Evolutionary conservation across 1,139 yeast species (phyloP).

Genomic region (Wickerhamomyces sp.): DNA sequence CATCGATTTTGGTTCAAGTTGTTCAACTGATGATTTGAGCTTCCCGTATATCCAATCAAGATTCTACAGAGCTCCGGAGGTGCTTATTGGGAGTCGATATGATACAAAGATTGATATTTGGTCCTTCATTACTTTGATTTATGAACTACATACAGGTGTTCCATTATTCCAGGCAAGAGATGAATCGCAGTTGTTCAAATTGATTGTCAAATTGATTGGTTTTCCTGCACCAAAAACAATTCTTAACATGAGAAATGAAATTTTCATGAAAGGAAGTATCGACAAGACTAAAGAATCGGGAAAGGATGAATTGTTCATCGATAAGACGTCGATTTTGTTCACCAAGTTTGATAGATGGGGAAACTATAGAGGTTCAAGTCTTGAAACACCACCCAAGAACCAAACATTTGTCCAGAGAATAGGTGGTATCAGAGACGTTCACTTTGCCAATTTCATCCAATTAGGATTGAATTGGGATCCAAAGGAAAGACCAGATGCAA

Average conservation of each 20-base stretch:
- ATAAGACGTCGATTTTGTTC: constrained; percentile 20
- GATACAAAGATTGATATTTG: constrained; percentile 69
- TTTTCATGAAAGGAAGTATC: constrained; percentile 29
- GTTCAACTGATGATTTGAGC: constrained; percentile 40
- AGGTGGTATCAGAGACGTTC: constrained; percentile 9
- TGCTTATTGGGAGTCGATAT: constrained; percentile 73
- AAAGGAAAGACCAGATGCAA: constrained; percentile 22
- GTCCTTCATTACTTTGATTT: constrained; percentile 70
- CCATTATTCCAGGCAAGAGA: constrained; percentile 70
- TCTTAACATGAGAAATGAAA: constrained; percentile 29
- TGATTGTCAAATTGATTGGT: constrained; percentile 58
- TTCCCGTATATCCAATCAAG: constrained; percentile 62
- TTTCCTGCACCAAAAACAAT: constrained; percentile 44
- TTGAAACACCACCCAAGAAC: constrained; percentile 25
- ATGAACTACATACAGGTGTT: constrained; percentile 59
- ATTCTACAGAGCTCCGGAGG: constrained; percentile 73
- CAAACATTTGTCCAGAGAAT: constrained; percentile 12
- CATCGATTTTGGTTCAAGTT: constrained; percentile 66
- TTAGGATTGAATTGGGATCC: constrained; percentile 19
- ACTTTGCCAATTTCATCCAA: constrained; percentile 16
- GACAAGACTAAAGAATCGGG: constrained; percentile 10
- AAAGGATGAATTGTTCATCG: constrained; percentile 9
- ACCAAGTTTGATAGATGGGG: constrained; percentile 40
- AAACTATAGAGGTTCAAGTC: constrained; percentile 25
- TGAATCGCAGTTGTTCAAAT: constrained; percentile 61